phyloP scores from a whole-genome alignment of 2,329 filamentous ascomycete species.

The Colletotrichum caudatum region DNA sequence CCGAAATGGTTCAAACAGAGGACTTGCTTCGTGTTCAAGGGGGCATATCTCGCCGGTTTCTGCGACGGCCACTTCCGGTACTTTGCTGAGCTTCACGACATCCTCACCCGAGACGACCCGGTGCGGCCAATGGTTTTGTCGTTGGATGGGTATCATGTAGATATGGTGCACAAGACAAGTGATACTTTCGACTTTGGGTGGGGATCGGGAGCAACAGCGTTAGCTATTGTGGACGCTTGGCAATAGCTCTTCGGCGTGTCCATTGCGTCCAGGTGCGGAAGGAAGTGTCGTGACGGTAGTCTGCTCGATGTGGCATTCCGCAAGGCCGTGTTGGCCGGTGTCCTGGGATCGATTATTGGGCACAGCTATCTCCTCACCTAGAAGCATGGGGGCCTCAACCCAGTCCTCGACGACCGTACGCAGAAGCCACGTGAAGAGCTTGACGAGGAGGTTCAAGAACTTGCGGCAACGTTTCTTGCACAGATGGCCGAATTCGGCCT shows the following conservation, averaged over 20 bases:
- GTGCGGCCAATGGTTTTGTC: conserved; percentile 29
- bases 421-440: background rate
- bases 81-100: conserved; percentile 30
- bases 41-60: conserved; percentile 37
- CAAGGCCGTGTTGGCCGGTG: conserved; percentile 31
- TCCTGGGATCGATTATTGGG: conserved; percentile 27
- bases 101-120: conserved; percentile 14
- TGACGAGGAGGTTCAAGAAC: conserved; percentile 9
- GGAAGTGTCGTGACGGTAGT: conserved; percentile 29
- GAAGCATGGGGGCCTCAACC: conserved; percentile 22
- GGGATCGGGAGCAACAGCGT: conserved; percentile 1
- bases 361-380: conserved; percentile 9
- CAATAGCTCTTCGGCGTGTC: conserved; percentile 9
- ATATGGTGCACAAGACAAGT: conserved; percentile 21
- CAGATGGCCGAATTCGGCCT: conserved; percentile 22
- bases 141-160: conserved; percentile 38
- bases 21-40: conserved; percentile 27
- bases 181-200: conserved; percentile 8
- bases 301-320: conserved; percentile 37
- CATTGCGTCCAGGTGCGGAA: conserved; percentile 12
- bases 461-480: conserved; percentile 22
- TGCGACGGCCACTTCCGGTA: conserved; percentile 33
- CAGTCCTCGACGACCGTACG: conserved; percentile 15
- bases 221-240: conserved; percentile 18
- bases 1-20: conserved; percentile 41